A percentile compares a stretch with the other conserved stretches of the same genome.
These are phyloP conservation scores for Neofusicoccum ribis DNA, from an alignment of 2,329 filamentous ascomycete species.

Conservation along the genomic window DNA sequence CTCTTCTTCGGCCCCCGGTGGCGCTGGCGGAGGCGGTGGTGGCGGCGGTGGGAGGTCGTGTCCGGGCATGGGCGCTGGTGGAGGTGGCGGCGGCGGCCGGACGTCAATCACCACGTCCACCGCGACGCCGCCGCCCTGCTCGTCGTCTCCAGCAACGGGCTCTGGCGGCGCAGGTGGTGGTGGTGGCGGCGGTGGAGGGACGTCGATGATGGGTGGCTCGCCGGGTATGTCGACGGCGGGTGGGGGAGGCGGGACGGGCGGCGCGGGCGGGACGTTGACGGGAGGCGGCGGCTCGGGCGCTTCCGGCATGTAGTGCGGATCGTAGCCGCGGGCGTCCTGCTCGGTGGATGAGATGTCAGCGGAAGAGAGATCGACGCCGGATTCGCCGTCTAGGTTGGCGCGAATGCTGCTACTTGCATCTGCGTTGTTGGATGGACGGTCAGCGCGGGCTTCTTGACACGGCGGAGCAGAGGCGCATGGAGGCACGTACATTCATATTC, in stretches of 20 bases:
- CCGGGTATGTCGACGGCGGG: not conserved
- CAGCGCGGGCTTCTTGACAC: not conserved
- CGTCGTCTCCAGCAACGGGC: not conserved
- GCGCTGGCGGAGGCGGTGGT: not conserved
- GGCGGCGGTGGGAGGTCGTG: not conserved
- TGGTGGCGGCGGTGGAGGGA: not conserved
- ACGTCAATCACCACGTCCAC: not conserved
- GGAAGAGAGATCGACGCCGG: not conserved
- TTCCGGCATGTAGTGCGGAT: not conserved
- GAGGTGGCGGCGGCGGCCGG: not conserved
- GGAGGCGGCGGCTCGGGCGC: not conserved
- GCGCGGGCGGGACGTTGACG: not conserved
- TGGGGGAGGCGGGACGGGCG: not conserved
- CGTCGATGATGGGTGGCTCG: not conserved
- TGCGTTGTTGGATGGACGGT: not conserved
- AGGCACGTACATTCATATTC: conserved; percentile 2
- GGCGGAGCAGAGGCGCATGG: not conserved
- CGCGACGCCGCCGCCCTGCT: not conserved
- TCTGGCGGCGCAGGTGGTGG: not conserved
- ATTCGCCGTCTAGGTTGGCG: not conserved
- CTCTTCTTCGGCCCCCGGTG: not conserved
- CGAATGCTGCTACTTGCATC: conserved; percentile 19
- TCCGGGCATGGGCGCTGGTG: not conserved
- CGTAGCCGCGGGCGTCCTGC: not conserved
- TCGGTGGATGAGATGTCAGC: not conserved